Percentiles rank a stretch among this genome's conserved stretches.
Evolutionary conservation across 2,329 filamentous ascomycete species (phyloP).

Genomic region (Aspergillus sp.): DNA sequence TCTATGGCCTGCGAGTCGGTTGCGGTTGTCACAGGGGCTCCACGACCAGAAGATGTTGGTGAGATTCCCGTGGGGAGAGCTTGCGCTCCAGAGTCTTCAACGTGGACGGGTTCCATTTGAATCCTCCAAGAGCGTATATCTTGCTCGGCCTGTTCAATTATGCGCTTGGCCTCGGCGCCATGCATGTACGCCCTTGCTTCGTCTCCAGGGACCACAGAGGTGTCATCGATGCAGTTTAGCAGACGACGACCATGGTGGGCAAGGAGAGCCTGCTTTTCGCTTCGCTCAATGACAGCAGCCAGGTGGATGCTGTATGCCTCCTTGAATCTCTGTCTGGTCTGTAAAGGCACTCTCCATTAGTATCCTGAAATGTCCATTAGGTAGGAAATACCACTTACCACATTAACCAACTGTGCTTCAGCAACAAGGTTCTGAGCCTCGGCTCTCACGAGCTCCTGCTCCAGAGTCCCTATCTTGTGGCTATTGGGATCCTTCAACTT

Average conservation of each 20-base stretch:
- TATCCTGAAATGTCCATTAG: no score
- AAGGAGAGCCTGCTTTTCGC: slow-evolving; percentile 94
- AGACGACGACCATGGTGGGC: slow-evolving; percentile 87
- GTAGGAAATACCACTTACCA: slow-evolving; percentile 57
- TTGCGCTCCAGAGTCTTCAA: slow-evolving; percentile 36
- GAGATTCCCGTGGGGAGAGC: slow-evolving; percentile 45
- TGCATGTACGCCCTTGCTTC: slow-evolving; percentile 67
- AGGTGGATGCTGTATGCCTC: slow-evolving; percentile 90
- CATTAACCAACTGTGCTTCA: slow-evolving; percentile 93
- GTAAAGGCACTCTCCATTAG: neutral
- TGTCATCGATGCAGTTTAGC: slow-evolving; percentile 82
- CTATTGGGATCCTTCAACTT: slow-evolving; percentile 91
- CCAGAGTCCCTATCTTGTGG: slow-evolving; percentile 75
- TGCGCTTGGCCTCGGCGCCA: slow-evolving; percentile 69
- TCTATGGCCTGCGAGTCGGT: neutral
- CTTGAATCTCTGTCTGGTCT: slow-evolving; percentile 92
- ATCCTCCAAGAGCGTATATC: slow-evolving; percentile 76
- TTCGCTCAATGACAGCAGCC: slow-evolving; percentile 87
- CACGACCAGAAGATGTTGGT: slow-evolving; percentile 28
- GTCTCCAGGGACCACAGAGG: slow-evolving; percentile 85
- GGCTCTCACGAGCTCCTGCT: slow-evolving; percentile 93
- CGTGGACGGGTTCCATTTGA: slow-evolving; percentile 55
- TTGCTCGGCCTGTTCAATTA: slow-evolving; percentile 89
- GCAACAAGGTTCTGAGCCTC: slow-evolving; percentile 96
- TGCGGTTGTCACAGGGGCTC: slow-evolving; percentile 5